Conservation (phyloP, 371 early-diverging fungal species). For the Blakeslea trispora region DNA sequence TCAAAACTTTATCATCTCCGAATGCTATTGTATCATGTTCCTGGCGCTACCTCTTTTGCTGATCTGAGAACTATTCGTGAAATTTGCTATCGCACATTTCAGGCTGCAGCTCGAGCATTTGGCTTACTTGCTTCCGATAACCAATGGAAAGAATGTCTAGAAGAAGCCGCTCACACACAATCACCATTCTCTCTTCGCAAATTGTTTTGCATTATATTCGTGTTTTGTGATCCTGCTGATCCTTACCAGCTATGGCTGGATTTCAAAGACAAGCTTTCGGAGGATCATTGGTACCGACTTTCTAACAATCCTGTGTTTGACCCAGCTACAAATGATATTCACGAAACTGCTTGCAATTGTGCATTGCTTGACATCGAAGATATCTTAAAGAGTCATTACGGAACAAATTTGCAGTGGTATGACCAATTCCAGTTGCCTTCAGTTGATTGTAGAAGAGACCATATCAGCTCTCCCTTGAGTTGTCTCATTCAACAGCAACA, state of each 20-base stretch:
- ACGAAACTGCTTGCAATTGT: too few relatives aligned
- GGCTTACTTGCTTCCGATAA: slow-evolving; percentile 13
- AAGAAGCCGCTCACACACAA: slow-evolving; percentile 12
- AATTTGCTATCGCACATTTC: slow-evolving; percentile 5
- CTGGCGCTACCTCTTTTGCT: slow-evolving; percentile 17
- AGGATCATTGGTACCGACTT: neutral
- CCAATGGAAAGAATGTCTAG: slow-evolving; percentile 12
- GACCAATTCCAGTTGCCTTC: too few relatives aligned
- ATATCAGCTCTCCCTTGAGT: too few relatives aligned
- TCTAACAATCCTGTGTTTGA: neutral
- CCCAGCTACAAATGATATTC: neutral
- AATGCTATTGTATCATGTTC: slow-evolving; percentile 13
- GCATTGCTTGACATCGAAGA: too few relatives aligned
- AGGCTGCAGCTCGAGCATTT: slow-evolving; percentile 16
- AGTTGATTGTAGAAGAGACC: too few relatives aligned
- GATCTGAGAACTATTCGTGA: slow-evolving; percentile 16
- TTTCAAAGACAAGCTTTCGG: neutral
- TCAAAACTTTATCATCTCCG: slow-evolving; percentile 23
- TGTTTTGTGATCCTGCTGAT: neutral
- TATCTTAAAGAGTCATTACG: too few relatives aligned
- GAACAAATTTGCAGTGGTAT: too few relatives aligned
- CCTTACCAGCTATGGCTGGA: neutral
- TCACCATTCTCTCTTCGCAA: slow-evolving; percentile 1
- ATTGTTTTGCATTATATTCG: slow-evolving; percentile 15
- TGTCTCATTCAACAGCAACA: too few relatives aligned